Base-by-base conservation (phyloP, 2,329 filamentous ascomycete genomes). In the Colletotrichum tropicale region DNA sequence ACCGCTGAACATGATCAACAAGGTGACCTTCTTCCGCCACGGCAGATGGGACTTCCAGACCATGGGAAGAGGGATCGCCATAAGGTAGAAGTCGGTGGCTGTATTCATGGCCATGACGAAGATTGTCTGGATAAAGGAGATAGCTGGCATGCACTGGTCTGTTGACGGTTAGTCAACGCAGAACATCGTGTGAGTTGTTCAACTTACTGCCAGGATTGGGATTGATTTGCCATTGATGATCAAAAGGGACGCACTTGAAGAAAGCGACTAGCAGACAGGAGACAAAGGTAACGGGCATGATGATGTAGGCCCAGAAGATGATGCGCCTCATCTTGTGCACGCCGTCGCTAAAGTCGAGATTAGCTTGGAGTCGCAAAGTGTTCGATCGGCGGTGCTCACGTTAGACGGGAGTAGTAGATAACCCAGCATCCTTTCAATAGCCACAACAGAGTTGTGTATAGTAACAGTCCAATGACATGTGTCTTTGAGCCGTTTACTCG, bases 401-500 rank as follows among this genome's bases (percentile, higher is more conserved):
- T 89, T 30, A 91, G 81, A 69, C 89, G 84, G 10, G 85, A 84
- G 79, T 90, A 91, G 78, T 89, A 91, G 56, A 89, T 82, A 6
- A 86, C 84, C 84, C 90, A 87, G 77, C 88, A 90, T 3, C 83
- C 80, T 79, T 91, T 91, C 76, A 91, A 78, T 7, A 87, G 75
- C 89, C 89, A 91, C 2, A 91, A 75, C 1, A 90, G 79, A 0
- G 86, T 82, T 0, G 86, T 86, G 66, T 91, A 91, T 24, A 88
- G 79, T 4, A 85, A 83, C 86, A 89, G 89, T 4, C 89, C 89
- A 1, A 88, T 80, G 8, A 91, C 80, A 58, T 91, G 89, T 0
- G 88, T 87, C 79, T 90, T 90, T 15, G 88, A 89, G 0, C 89
- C 89, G 6, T 85, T 85, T 8, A 90, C 85, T 18, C 89, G 82